These are phyloP conservation scores for Mycena polygramma DNA, from an alignment of 768 basidiomycete genomes.

Conservation along the genomic window DNA sequence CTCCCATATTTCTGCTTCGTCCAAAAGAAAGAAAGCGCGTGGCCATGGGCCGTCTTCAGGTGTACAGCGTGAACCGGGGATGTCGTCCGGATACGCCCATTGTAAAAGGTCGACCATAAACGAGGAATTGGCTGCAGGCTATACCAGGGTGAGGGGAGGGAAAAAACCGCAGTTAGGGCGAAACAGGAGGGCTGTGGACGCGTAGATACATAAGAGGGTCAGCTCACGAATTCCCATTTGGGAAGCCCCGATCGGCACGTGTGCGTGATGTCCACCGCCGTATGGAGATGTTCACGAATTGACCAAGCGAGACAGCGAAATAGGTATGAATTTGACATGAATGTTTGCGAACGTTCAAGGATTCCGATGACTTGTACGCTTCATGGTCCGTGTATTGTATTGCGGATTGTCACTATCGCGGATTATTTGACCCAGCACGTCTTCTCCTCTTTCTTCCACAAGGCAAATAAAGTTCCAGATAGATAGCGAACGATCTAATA, in stretches of 20 bases:
- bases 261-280: slow-evolving; percentile 13
- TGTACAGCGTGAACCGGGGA: slow-evolving; percentile 71
- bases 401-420: not conserved
- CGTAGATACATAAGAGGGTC: slow-evolving; percentile 20
- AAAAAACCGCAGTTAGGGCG: slow-evolving; percentile 11
- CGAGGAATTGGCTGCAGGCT: not conserved
- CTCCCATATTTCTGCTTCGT: slow-evolving; percentile 66
- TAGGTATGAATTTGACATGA: slow-evolving; percentile 1
- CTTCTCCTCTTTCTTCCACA: not conserved
- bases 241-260: slow-evolving; percentile 23
- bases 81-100: slow-evolving; percentile 70
- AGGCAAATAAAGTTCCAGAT: slow-evolving; percentile 12
- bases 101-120: slow-evolving; percentile 35
- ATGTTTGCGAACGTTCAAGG: no score
- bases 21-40: slow-evolving; percentile 65
- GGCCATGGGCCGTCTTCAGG: slow-evolving; percentile 79
- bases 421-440: not conserved
- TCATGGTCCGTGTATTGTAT: slow-evolving; percentile 17
- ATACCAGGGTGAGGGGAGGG: not conserved
- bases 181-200: slow-evolving; percentile 21
- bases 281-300: slow-evolving; percentile 10
- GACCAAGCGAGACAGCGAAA: slow-evolving; percentile 19
- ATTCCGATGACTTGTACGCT: not conserved
- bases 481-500: not conserved
- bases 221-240: slow-evolving; percentile 8